A percentile compares a stretch with the other conserved stretches of the same genome.
These are phyloP conservation scores for Aspergillus uvarum DNA, from an alignment of 2,329 filamentous ascomycete species.

Conservation along the genomic window DNA sequence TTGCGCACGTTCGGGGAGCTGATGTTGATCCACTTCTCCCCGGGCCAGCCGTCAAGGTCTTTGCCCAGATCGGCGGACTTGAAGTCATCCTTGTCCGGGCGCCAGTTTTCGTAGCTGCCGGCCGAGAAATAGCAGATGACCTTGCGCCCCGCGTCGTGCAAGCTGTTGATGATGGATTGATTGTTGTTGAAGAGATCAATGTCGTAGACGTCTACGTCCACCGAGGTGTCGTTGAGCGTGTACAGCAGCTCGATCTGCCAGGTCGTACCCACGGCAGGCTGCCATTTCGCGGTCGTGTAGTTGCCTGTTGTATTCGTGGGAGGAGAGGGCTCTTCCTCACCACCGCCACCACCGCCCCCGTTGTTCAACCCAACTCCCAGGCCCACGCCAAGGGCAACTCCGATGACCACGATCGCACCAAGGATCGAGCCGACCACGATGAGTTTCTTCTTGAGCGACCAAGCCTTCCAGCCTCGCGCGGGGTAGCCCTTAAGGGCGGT, in stretches of 20 bases:
- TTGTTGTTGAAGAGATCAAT: conserved; percentile 60
- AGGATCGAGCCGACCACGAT: conserved; percentile 25
- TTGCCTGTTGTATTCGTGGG: conserved; percentile 21
- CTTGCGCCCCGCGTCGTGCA: conserved; percentile 56
- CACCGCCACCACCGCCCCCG: conserved; percentile 28
- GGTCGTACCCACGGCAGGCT: conserved; percentile 51
- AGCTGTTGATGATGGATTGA: conserved; percentile 45
- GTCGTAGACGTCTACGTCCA: conserved; percentile 60
- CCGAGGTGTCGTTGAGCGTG: conserved; percentile 42
- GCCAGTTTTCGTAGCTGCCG: conserved; percentile 65
- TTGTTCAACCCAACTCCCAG: conserved; percentile 55
- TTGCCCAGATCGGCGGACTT: conserved; percentile 57
- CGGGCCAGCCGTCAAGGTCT: conserved; percentile 62
- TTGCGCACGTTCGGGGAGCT: conserved; percentile 58
- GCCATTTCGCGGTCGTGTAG: conserved; percentile 46
- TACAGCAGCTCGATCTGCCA: conserved; percentile 63
- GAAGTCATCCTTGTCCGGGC: conserved; percentile 60
- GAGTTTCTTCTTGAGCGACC: conserved; percentile 37
- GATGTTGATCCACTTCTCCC: conserved; percentile 66
- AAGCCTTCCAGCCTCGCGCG: conserved; percentile 26
- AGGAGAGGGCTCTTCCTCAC: conserved; percentile 23
- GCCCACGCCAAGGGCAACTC: conserved; percentile 58
- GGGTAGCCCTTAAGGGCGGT: conserved; percentile 20
- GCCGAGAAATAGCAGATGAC: conserved; percentile 76
- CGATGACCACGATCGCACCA: conserved; percentile 48